Base-by-base conservation (phyloP, 108 stramenopile species). In the Skeletonema marinoi region DNA sequence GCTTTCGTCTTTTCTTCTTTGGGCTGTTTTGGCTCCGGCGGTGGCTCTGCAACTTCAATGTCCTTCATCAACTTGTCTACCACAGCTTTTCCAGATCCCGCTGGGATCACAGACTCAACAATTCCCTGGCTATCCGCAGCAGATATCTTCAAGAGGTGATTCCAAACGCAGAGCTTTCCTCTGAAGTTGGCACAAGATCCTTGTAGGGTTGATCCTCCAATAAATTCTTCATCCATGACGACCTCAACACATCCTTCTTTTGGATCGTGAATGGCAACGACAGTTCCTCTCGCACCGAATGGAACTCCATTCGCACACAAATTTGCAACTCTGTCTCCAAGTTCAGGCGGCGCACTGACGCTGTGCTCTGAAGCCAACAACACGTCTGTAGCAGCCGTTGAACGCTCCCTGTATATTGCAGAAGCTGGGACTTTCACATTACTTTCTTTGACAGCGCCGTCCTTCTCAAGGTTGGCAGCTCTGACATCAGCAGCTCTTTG, bases 211-310 rank as follows among this genome's bases (percentile, higher is more conserved):
- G 89, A 89, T 1, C 98, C 98, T 56, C 98, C 99, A 44, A 98
- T 90, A 70, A 99, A 99, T 80, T 98, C 97, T 74, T 98, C 96
- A 82, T 99, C 99, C 86, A 98, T 96, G 30, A 99, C 94, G 46
- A 99, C 96, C 68, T 99, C 99, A 36, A 99, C 99, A 78, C 96
- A 98, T 21, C 92, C 96, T 41, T 85, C 81, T 42, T 80, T 62
- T 35, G 90, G 82, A 72, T 95, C 88, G 78, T 99, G 98, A 68
- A 96, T 89, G 0, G 90, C 95, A 71, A 99, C 95, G 60, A 99
- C 98, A 36, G 98, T 98, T 31, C 99, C 99, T 74, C 96, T 83
- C 25, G 91, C 84, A 48, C 98, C 99, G 78, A 99, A 98, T 7
- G 99, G 98, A 46, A 97, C 95, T 32, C 96, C 97, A 60, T 75